Percentiles rank a stretch among this genome's conserved stretches.
Conservation (phyloP, 2,329 filamentous ascomycete genomes). For the Juglanconis oblonga region DNA sequence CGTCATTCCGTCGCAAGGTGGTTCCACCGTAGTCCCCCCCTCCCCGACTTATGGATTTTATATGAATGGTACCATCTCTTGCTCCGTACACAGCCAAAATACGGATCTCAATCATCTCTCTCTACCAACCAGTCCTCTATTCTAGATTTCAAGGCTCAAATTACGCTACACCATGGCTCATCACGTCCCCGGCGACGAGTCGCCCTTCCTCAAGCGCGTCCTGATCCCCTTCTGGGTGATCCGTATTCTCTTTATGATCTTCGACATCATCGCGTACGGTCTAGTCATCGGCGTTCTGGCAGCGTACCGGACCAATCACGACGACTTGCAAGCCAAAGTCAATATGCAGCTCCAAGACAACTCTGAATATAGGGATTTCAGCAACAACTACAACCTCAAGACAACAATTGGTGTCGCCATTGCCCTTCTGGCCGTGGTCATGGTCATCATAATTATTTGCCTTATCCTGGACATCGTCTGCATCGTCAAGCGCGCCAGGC, state of each 20-base stretch:
- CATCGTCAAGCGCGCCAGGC: constrained; percentile 30
- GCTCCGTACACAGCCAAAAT: too few species aligned
- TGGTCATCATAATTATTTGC: constrained; percentile 26
- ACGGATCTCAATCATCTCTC: neutral
- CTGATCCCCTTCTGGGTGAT: constrained; percentile 33
- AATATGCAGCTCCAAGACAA: constrained; percentile 14
- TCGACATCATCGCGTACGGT: constrained; percentile 25
- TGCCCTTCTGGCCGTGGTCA: constrained; percentile 24
- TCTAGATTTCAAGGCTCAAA: too few species aligned
- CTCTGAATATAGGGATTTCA: neutral
- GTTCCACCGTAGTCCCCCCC: too few species aligned
- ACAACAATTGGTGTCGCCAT: constrained; percentile 18
- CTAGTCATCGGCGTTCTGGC: constrained; percentile 21
- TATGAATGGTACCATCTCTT: neutral
- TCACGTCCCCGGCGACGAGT: constrained; percentile 28
- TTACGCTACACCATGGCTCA: constrained; percentile 21
- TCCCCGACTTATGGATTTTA: neutral
- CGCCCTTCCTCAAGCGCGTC: constrained; percentile 33
- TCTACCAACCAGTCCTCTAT: too few species aligned
- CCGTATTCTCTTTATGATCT: constrained; percentile 28
- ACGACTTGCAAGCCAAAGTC: constrained; percentile 11
- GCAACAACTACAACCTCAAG: constrained; percentile 18
- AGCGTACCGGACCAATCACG: constrained; percentile 10
- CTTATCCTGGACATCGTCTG: constrained; percentile 29
- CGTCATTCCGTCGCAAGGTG: too few species aligned